Conservation (phyloP, 768 basidiomycete genomes). For the Tubosaeta brunneosetosa region DNA sequence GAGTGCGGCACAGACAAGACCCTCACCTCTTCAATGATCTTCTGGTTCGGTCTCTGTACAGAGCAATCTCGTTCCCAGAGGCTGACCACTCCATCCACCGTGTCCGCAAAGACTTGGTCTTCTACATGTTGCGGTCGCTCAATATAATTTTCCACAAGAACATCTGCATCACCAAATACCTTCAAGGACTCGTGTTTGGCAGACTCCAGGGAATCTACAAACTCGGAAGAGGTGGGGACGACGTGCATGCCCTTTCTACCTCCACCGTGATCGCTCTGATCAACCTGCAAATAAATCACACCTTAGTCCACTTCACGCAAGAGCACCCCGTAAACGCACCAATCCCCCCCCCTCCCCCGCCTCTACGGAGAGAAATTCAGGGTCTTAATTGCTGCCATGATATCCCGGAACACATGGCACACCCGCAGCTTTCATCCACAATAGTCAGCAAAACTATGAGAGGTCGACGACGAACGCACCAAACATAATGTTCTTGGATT, state of each 20-base stretch:
- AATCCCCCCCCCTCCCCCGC: conserved; percentile 69
- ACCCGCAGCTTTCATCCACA: conserved; percentile 57
- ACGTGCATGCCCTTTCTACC: conserved; percentile 95
- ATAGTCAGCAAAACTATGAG: conserved; percentile 2
- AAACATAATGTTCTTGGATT: conserved; percentile 94
- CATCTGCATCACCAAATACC: conserved; percentile 81
- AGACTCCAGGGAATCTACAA: conserved; percentile 76
- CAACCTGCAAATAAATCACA: conserved; percentile 44
- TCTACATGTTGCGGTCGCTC: conserved; percentile 86
- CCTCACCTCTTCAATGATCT: conserved; percentile 84
- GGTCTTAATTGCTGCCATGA: conserved; percentile 80
- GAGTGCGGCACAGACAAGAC: background rate
- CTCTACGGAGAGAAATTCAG: conserved; percentile 59
- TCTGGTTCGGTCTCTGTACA: conserved; percentile 89
- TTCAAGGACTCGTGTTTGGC: conserved; percentile 87
- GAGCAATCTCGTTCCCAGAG: conserved; percentile 96
- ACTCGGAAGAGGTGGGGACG: conserved; percentile 62
- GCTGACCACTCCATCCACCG: conserved; percentile 73
- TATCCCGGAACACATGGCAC: conserved; percentile 96
- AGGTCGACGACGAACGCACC: conserved; percentile 37
- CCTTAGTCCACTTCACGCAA: background rate
- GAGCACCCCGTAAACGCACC: conserved; percentile 35
- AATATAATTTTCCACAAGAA: conserved; percentile 87
- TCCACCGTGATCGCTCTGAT: conserved; percentile 96
- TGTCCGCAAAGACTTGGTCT: conserved; percentile 92